Evolutionary conservation across 768 basidiomycete species (phyloP), one percentile per base, ranked within the genome.

Genomic region (Trametes maxima): DNA sequence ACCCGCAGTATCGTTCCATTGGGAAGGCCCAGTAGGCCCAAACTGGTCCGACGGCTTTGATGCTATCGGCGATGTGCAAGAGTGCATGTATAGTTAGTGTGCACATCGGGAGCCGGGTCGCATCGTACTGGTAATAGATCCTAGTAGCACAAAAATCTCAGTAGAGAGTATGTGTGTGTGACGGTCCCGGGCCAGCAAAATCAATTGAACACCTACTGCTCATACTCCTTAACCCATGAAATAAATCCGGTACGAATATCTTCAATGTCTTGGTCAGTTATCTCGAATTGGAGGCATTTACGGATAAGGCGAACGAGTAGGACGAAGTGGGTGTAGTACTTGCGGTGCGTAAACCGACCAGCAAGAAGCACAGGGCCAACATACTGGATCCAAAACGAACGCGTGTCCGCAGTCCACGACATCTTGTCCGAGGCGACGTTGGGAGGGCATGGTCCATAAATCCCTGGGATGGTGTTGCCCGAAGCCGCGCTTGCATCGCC

Each of bases 61-160:
- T 73, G 55, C 68, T 68, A 54, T 72, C 69, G 0, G 66, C 69
- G 44, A 74, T 66, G 45, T 75, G 73, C 5, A 75, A 65, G 1
- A 74, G 59, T 0, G 68, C 73, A 57, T 77, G 75, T 5, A 77
- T 63, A 1, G 75, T 74, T 0, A 77, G 46, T 0, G 71, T 66
- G 45, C 75, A 77, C 0, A 67, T 55, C 2, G 72, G 59, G 1
- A 77, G 49, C 1, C 69, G 65, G 2, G 49, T 12, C 0, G 67
- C 60, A 21, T 67, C 19, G 21, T 67, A 51, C 44, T 76, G 70
- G 53, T 76, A 76, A 36, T 75, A 77, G 21, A 45, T n/a, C 16
- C 40, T 35, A 19, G 19, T 16, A 14, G 6, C n/a, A n/a, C 16
- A 25, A 40, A 5, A 14, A 11, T 25, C 17, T 43, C 40, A 39